Conservation (phyloP, 202 grass and related monocot species). For the Zoysia matrella region DNA sequence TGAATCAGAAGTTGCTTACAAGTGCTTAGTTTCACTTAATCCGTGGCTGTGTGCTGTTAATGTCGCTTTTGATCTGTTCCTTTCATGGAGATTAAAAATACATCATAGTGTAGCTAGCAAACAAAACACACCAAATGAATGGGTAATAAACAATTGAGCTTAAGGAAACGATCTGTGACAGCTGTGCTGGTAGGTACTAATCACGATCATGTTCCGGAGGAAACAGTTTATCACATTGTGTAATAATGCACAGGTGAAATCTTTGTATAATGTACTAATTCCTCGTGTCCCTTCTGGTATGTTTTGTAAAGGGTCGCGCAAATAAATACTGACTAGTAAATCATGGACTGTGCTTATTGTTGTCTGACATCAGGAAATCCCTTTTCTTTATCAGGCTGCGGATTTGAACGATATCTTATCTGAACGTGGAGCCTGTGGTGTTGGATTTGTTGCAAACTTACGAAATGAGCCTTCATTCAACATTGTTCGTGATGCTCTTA, state of each 20-base stretch:
- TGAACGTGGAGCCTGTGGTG: slow-evolving; percentile 97
- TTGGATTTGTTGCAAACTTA: slow-evolving; percentile 97
- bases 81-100: slow-evolving; percentile 36
- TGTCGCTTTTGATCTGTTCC: slow-evolving; percentile 46
- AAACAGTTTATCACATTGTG: slow-evolving; percentile 39
- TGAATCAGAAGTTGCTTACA: slow-evolving; percentile 12
- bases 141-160: slow-evolving; percentile 35
- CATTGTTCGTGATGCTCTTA: slow-evolving; percentile 82
- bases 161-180: slow-evolving; percentile 39
- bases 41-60: slow-evolving; percentile 7
- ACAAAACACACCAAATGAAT: slow-evolving; percentile 47
- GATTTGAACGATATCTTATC: slow-evolving; percentile 85
- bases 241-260: slow-evolving; percentile 24
- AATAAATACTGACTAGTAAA: slow-evolving; percentile 3
- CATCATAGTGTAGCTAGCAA: neutral
- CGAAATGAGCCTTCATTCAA: slow-evolving; percentile 89
- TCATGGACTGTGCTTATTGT: slow-evolving; percentile 13
- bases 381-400: slow-evolving; percentile 57
- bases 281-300: slow-evolving; percentile 27
- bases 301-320: slow-evolving; percentile 15
- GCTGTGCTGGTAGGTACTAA: slow-evolving; percentile 49
- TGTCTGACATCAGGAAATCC: slow-evolving; percentile 16
- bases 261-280: neutral
- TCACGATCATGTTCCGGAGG: slow-evolving; percentile 38
- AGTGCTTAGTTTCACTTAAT: slow-evolving; percentile 26